Percentiles rank a stretch among this genome's conserved stretches.
These are phyloP conservation scores for Nepenthes gracilis DNA, from an alignment of 148 eudicot species.

Conservation along the genomic window DNA sequence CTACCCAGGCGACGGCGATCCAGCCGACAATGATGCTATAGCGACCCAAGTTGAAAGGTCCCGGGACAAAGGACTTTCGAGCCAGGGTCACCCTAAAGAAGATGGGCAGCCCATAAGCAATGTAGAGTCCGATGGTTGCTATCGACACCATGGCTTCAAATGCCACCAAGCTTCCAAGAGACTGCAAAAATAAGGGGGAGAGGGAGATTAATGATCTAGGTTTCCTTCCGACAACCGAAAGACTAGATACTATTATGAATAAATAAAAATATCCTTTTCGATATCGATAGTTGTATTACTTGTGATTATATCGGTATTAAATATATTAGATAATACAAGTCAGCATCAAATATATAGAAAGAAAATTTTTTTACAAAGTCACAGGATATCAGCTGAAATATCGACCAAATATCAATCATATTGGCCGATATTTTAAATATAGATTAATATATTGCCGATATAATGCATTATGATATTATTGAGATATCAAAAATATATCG, in stretches of 20 bases:
- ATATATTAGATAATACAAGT: too few relatives aligned
- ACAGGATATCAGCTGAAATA: too few relatives aligned
- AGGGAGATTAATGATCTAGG: background rate
- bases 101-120: constrained; percentile 81
- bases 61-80: constrained; percentile 68
- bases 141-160: constrained; percentile 94
- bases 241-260: background rate
- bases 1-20: constrained; percentile 83
- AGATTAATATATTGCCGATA: too few relatives aligned
- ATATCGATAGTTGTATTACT: too few relatives aligned
- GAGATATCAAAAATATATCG: too few relatives aligned
- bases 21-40: constrained; percentile 70
- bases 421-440: too few relatives aligned
- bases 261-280: too few relatives aligned
- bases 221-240: background rate
- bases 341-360: too few relatives aligned
- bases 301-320: too few relatives aligned
- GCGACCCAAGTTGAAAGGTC: constrained; percentile 81
- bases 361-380: too few relatives aligned
- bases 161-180: constrained; percentile 89
- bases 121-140: constrained; percentile 88
- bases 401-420: too few relatives aligned
- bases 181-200: constrained; percentile 30
- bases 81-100: constrained; percentile 84
- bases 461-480: too few relatives aligned